Evolutionary conservation across 495 filamentous ascomycete species (phyloP).

Genomic region (Penicillium samsonianum): DNA sequence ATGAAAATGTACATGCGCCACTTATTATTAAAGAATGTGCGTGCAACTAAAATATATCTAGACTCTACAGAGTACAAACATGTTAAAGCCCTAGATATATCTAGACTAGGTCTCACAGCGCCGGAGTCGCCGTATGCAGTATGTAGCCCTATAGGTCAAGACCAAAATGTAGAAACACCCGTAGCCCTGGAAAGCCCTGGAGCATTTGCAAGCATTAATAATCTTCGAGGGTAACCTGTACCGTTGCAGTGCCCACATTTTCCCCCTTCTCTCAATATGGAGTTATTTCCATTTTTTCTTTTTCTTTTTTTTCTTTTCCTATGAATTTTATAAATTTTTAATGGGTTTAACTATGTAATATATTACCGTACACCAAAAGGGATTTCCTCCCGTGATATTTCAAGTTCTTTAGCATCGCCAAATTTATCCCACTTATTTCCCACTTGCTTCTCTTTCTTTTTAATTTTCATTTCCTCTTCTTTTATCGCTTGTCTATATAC

Average conservation of each 20-base stretch:
- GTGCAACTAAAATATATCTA: not conserved
- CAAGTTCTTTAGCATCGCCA: constrained; percentile 29
- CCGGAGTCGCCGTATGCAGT: constrained; percentile 12
- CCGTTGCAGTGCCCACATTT: constrained; percentile 14
- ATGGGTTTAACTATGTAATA: constrained; percentile 5
- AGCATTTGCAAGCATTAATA: constrained; percentile 1
- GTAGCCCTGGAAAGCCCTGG: not conserved
- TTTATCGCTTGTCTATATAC: constrained; percentile 16
- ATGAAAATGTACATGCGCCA: not conserved
- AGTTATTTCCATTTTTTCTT: not conserved
- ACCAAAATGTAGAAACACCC: not conserved
- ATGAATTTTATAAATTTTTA: not conserved
- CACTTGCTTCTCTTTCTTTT: constrained; percentile 17
- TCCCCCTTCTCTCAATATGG: not conserved
- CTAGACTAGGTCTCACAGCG: constrained; percentile 8
- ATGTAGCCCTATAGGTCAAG: constrained; percentile 14
- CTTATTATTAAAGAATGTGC: not conserved
- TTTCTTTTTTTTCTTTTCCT: not conserved
- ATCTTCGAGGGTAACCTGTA: constrained; percentile 5
- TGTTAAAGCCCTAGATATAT: not conserved
- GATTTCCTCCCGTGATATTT: constrained; percentile 29
- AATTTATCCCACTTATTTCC: constrained; percentile 22
- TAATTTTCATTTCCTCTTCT: constrained; percentile 14
- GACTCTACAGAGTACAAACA: too few species aligned
- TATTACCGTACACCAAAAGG: constrained; percentile 10